These are phyloP conservation scores for Auricularia sp. DNA, from an alignment of 768 basidiomycete genomes.

Conservation along the genomic window DNA sequence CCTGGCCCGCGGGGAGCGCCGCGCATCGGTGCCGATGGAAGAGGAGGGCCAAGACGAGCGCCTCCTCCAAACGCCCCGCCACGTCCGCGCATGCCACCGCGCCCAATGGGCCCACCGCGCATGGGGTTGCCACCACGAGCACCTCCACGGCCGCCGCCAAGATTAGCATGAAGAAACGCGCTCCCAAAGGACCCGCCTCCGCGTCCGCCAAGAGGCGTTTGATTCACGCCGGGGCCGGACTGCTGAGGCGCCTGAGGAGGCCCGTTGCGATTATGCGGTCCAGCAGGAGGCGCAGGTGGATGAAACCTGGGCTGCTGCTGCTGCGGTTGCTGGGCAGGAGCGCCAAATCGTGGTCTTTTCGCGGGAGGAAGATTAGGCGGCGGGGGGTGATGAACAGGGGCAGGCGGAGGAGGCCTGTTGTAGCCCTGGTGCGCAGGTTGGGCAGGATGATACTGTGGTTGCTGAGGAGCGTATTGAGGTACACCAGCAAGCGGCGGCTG, in stretches of 20 bases:
- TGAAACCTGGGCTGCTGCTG: constrained; percentile 62
- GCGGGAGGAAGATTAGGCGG: constrained; percentile 85
- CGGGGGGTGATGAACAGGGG: constrained; percentile 46
- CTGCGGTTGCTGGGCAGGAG: constrained; percentile 27
- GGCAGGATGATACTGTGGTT: constrained; percentile 32
- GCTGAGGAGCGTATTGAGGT: constrained; percentile 67
- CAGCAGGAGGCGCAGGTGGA: constrained; percentile 40
- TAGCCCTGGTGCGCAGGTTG: not conserved
- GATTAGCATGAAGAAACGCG: constrained; percentile 6
- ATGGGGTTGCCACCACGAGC: constrained; percentile 18
- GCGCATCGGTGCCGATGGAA: not conserved
- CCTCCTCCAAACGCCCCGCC: not conserved
- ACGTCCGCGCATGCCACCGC: not conserved
- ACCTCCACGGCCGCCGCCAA: constrained; percentile 28
- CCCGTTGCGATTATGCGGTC: constrained; percentile 28
- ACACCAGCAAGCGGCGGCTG: constrained; percentile 12
- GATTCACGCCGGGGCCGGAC: constrained; percentile 29
- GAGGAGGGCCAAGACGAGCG: not conserved
- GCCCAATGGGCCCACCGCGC: not conserved
- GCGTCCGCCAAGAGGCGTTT: constrained; percentile 35
- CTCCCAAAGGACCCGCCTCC: constrained; percentile 33
- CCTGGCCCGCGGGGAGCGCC: not conserved
- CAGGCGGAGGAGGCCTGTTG: constrained; percentile 18
- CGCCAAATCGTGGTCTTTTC: constrained; percentile 82
- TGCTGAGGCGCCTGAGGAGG: constrained; percentile 12